phyloP scores from a whole-genome alignment of 2,329 filamentous ascomycete genomes.

The Fusarium sp. region DNA sequence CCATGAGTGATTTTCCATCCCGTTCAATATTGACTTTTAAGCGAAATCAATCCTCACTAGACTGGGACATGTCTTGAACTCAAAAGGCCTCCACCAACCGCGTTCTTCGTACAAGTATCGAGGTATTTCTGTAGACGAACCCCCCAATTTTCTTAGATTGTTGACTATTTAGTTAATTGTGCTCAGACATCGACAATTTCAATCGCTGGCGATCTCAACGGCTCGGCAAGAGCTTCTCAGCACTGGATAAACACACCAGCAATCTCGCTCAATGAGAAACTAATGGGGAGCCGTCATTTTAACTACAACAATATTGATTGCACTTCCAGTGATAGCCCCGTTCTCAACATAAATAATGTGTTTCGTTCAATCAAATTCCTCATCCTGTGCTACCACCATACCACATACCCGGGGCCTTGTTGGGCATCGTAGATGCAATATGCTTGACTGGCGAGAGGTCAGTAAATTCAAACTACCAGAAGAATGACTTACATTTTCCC shows the following conservation, averaged over 20 bases:
- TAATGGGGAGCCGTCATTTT: not conserved
- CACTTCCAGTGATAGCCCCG: not conserved
- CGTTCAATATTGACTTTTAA: not conserved
- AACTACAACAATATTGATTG: not conserved
- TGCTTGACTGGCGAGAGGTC: slow-evolving; percentile 29
- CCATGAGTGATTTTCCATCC: no score
- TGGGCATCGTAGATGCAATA: not conserved
- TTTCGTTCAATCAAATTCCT: no score
- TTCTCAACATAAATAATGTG: no score
- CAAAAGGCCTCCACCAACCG: not conserved
- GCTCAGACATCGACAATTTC: slow-evolving; percentile 8
- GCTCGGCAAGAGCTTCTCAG: not conserved
- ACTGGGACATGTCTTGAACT: slow-evolving; percentile 2
- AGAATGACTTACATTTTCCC: slow-evolving; percentile 42
- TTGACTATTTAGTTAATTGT: slow-evolving; percentile 4
- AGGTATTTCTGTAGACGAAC: not conserved
- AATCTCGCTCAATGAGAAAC: not conserved
- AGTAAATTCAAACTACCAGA: not conserved
- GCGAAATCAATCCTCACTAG: slow-evolving; percentile 20
- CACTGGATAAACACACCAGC: not conserved
- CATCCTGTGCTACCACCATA: not conserved
- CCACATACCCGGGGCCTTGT: slow-evolving; percentile 2
- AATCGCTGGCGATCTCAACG: not conserved
- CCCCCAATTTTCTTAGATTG: no score
- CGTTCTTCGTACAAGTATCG: not conserved